phyloP scores from a whole-genome alignment of 768 basidiomycete species.

The Sporobolomyces phaffii region DNA sequence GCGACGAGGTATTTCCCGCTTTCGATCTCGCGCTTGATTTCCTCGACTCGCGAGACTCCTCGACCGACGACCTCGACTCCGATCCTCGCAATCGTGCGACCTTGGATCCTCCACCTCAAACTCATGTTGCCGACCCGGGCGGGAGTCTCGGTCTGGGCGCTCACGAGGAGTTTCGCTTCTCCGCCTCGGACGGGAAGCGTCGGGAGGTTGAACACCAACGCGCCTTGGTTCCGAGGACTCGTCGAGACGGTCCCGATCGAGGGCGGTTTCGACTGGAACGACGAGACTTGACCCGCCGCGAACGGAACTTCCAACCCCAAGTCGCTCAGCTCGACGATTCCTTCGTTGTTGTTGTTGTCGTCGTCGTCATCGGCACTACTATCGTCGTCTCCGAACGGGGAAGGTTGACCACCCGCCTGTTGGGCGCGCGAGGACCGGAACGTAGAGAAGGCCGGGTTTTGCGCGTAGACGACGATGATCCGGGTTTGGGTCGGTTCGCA shows the following conservation, averaged over 20 bases:
- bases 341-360: not conserved
- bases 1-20: slow-evolving; percentile 27
- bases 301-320: slow-evolving; percentile 45
- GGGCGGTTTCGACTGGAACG: slow-evolving; percentile 49
- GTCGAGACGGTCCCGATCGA: slow-evolving; percentile 46
- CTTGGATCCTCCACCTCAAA: slow-evolving; percentile 45
- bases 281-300: slow-evolving; percentile 39
- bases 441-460: slow-evolving; percentile 37
- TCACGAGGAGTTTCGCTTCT: slow-evolving; percentile 20
- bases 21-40: slow-evolving; percentile 14
- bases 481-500: slow-evolving; percentile 46
- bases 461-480: slow-evolving; percentile 47
- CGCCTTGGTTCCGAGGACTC: slow-evolving; percentile 39
- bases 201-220: too few species aligned
- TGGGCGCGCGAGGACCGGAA: too few species aligned
- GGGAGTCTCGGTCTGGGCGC: too few species aligned
- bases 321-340: slow-evolving; percentile 39
- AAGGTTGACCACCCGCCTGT: too few species aligned
- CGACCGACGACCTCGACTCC: slow-evolving; percentile 45
- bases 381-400: slow-evolving; percentile 39
- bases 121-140: slow-evolving; percentile 42
- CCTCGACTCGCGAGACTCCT: not conserved
- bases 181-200: too few species aligned
- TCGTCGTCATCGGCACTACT: slow-evolving; percentile 4
- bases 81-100: slow-evolving; percentile 44